These are phyloP conservation scores for Apiosordaria backusii DNA, from an alignment of 495 filamentous ascomycete genomes.

Conservation along the genomic window DNA sequence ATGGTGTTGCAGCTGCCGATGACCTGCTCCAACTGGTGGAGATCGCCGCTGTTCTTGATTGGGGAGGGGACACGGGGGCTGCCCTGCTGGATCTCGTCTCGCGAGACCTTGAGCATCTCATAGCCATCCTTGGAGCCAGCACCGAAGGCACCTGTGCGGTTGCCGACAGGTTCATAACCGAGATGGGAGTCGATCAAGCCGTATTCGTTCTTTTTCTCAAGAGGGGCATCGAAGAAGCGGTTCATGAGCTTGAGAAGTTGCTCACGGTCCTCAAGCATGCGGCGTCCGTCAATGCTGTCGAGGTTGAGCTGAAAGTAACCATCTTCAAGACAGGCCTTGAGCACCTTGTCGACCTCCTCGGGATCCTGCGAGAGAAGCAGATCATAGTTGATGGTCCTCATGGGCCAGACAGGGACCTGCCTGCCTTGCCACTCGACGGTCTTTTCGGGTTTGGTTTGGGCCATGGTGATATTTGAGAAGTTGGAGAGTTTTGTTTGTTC, in stretches of 20 bases:
- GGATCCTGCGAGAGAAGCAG: slow-evolving; percentile 48
- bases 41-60: slow-evolving; percentile 49
- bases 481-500: background rate
- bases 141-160: slow-evolving; percentile 44
- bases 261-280: slow-evolving; percentile 46
- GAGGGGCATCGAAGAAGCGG: slow-evolving; percentile 47
- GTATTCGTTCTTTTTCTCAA: slow-evolving; percentile 50
- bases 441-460: slow-evolving; percentile 38
- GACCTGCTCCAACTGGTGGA: slow-evolving; percentile 43
- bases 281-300: slow-evolving; percentile 43
- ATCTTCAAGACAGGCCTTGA: slow-evolving; percentile 45
- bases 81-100: slow-evolving; percentile 48
- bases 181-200: slow-evolving; percentile 46
- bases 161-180: slow-evolving; percentile 51
- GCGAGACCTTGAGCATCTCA: slow-evolving; percentile 54
- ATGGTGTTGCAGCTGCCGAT: slow-evolving; percentile 49
- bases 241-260: slow-evolving; percentile 50
- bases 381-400: slow-evolving; percentile 47
- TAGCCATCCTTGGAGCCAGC: slow-evolving; percentile 50
- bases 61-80: slow-evolving; percentile 41
- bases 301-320: slow-evolving; percentile 59
- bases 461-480: slow-evolving; percentile 32
- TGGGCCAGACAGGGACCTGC: slow-evolving; percentile 49
- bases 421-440: slow-evolving; percentile 51
- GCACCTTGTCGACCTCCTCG: slow-evolving; percentile 46